Conservation (phyloP, 495 filamentous ascomycete species). For the Terfezia claveryi region DNA sequence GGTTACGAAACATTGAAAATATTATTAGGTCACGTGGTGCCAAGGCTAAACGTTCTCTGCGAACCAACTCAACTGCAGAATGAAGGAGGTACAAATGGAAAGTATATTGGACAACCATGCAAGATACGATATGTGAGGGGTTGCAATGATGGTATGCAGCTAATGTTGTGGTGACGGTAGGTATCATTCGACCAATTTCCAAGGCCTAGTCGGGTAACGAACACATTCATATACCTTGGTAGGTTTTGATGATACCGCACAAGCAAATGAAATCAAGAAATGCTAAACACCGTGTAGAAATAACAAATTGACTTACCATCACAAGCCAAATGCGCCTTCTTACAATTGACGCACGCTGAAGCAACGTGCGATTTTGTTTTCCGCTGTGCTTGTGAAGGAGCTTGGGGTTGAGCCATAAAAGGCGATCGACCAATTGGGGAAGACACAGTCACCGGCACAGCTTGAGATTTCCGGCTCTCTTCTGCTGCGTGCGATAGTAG, state of each 20-base stretch:
- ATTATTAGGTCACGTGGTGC: background rate
- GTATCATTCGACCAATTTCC: background rate
- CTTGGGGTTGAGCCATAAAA: conserved; percentile 20
- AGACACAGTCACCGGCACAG: conserved; percentile 18
- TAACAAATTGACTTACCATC: conserved; percentile 39
- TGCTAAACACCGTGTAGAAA: conserved; percentile 3
- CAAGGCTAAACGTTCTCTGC: background rate
- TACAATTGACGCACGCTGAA: conserved; percentile 92
- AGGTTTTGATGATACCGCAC: background rate
- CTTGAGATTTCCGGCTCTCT: conserved; percentile 10
- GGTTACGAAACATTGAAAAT: background rate
- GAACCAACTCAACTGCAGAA: too few relatives aligned
- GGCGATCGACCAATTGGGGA: conserved; percentile 17
- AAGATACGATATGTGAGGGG: too few relatives aligned
- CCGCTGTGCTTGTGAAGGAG: conserved; percentile 38
- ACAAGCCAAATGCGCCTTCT: conserved; percentile 77
- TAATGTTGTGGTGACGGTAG: background rate
- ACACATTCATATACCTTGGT: background rate
- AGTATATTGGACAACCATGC: too few relatives aligned
- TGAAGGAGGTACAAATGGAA: too few relatives aligned
- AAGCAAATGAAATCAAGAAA: conserved; percentile 3
- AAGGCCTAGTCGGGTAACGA: background rate
- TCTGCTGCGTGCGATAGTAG: conserved; percentile 12
- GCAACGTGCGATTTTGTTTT: conserved; percentile 90
- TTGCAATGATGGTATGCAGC: too few relatives aligned